Percentiles rank a stretch among this genome's conserved stretches.
These are phyloP conservation scores for Fragaria vesca DNA, from an alignment of 306 rosid genomes.

Conservation along the genomic window DNA sequence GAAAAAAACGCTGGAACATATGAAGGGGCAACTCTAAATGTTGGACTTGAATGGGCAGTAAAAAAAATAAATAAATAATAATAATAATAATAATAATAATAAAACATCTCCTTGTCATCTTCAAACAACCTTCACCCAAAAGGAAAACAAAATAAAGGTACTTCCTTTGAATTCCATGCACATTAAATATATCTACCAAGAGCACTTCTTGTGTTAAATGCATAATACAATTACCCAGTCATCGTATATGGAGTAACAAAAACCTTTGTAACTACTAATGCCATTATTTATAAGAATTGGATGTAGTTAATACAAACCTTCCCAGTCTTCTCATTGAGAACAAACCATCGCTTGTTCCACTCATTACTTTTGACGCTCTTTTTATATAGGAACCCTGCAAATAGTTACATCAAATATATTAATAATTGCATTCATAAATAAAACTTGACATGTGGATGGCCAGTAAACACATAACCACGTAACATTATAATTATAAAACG, in stretches of 20 bases:
- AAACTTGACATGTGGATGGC: background rate
- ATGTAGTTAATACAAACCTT: slow-evolving; percentile 56
- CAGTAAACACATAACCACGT: background rate
- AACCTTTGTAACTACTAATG: background rate
- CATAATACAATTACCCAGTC: background rate
- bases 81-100: no score
- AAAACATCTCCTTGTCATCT: background rate
- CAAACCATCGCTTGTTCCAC: slow-evolving; percentile 98
- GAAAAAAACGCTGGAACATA: background rate
- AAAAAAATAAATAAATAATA: background rate
- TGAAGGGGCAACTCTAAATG: background rate
- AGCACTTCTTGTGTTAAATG: background rate
- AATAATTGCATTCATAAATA: background rate
- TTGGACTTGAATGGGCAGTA: background rate
- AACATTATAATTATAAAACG: background rate
- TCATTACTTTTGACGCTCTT: slow-evolving; percentile 91
- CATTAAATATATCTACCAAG: background rate
- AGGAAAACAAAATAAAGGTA: background rate
- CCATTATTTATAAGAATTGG: background rate
- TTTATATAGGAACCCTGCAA: slow-evolving; percentile 76
- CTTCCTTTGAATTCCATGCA: background rate
- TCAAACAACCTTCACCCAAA: background rate
- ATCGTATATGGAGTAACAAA: background rate
- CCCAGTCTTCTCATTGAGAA: slow-evolving; percentile 89
- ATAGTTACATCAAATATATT: slow-evolving; percentile 5